phyloP scores from a whole-genome alignment of 352 stramenopile genomes.

The Phytophthora pisi region DNA sequence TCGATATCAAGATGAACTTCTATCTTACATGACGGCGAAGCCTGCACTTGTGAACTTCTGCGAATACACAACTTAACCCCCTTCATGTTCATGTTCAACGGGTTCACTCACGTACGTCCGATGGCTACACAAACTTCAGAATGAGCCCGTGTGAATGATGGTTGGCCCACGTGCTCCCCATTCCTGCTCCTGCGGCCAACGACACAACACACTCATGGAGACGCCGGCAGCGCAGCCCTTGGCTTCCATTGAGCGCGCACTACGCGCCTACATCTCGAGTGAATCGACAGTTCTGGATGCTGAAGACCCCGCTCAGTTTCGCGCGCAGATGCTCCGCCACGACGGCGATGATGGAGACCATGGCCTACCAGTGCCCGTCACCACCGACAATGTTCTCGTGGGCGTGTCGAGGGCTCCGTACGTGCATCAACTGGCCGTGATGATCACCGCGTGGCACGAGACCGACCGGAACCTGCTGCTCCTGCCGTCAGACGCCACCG shows the following conservation, averaged over 20 bases:
- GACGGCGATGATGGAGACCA: conserved; percentile 2
- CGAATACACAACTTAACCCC: conserved; percentile 12
- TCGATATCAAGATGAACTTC: not conserved
- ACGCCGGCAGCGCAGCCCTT: not conserved
- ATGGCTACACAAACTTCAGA: conserved; percentile 29
- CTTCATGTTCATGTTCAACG: not conserved
- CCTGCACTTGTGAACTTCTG: conserved; percentile 18
- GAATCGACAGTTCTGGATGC: conserved; percentile 35
- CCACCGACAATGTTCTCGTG: conserved; percentile 15
- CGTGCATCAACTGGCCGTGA: conserved; percentile 48
- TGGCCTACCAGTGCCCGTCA: not conserved
- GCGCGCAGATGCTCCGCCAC: conserved; percentile 41
- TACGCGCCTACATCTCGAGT: conserved; percentile 36
- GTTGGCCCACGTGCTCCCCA: conserved; percentile 1
- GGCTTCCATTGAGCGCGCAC: conserved; percentile 14
- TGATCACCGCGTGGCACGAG: conserved; percentile 49
- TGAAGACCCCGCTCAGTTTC: conserved; percentile 44
- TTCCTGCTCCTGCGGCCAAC: not conserved
- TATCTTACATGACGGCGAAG: not conserved
- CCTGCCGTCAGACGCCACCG: conserved; percentile 8
- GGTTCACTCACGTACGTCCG: conserved; percentile 1
- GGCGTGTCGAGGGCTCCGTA: conserved; percentile 37
- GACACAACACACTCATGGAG: not conserved
- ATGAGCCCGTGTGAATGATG: conserved; percentile 13
- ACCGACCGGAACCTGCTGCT: conserved; percentile 41